Evolutionary conservation across 805 yeast species (phyloP), one percentile per base, ranked within the genome.

Genomic region (Zygotorulaspora florentina): DNA sequence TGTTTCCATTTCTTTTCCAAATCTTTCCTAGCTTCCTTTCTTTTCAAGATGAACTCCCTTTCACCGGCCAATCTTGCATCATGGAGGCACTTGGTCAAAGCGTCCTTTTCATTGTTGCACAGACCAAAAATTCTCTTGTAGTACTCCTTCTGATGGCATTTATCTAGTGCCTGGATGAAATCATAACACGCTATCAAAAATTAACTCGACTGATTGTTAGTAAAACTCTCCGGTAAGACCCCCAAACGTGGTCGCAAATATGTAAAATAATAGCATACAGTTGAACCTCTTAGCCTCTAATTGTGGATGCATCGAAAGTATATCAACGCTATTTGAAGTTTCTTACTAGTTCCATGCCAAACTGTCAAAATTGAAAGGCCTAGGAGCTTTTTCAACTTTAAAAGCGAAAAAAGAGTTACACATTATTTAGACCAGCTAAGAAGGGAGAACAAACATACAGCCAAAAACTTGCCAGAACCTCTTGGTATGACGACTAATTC

Each of bases 101-200:
- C 90, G 51, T 85, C 87, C 58, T 89, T 89, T 57, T 85, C 83
- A 43, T 81, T 80, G 66, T 88, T 87, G 68, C 99, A 91, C 48
- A 78, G 72, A 23, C 98, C 98, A 54, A 87, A 70, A 7, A 86
- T 81, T 62, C 85, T 79, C 53, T 78, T 75, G 48, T 85, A 55
- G 54, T 81, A 84, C 45, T 81, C 84, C 44, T 74, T 74, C 47
- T 79, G 75, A 58, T 90, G 96, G 63, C 99, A 91, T 61, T 87
- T 83, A 57, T 91, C 96, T 5, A 91, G 75, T 0, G 95, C 96
- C 50, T 83, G 82, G 64, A 93, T 88, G 34, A 88, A 75, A 50
- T 83, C 86, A 42, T 77, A 80, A 65, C 99, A 91, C 15, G 85
- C 85, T 76, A 46, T 20, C 42, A 39, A 27, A 27, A 35, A 39